These are phyloP conservation scores for Alopecurus myosuroides DNA, from an alignment of 176 grass and related monocot species.

Conservation along the genomic window DNA sequence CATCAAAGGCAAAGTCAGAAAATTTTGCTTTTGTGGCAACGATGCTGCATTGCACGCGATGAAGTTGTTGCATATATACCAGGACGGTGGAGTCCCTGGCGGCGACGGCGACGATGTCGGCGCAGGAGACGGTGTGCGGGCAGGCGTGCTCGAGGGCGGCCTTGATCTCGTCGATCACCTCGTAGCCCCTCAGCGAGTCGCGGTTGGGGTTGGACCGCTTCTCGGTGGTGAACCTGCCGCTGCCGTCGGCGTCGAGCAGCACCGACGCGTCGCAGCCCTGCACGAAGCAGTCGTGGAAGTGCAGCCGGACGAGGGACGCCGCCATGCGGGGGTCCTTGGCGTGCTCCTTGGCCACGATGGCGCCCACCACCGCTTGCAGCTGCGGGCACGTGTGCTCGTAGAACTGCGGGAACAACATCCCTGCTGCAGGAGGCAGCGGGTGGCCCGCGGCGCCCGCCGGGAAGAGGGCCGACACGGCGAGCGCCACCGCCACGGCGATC, in stretches of 20 bases:
- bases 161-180: constrained; percentile 96
- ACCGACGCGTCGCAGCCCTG: constrained; percentile 89
- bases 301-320: constrained; percentile 74
- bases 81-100: constrained; percentile 65
- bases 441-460: background rate
- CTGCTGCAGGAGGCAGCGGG: background rate
- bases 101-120: constrained; percentile 72
- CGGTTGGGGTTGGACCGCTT: constrained; percentile 74
- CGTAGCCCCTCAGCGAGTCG: constrained; percentile 69
- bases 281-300: constrained; percentile 98
- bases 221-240: constrained; percentile 55
- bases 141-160: constrained; percentile 63
- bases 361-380: too few species aligned
- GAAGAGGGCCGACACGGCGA: constrained; percentile 8
- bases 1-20: background rate
- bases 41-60: background rate
- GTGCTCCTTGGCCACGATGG: constrained; percentile 15
- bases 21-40: background rate
- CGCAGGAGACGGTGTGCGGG: constrained; percentile 66
- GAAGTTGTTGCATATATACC: constrained; percentile 14
- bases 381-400: too few species aligned
- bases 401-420: background rate
- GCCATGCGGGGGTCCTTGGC: constrained; percentile 81
- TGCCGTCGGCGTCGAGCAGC: constrained; percentile 72
- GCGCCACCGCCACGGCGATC: background rate